Conservation (phyloP, 2,329 filamentous ascomycete genomes). For the Trichoderma simmonsii region DNA sequence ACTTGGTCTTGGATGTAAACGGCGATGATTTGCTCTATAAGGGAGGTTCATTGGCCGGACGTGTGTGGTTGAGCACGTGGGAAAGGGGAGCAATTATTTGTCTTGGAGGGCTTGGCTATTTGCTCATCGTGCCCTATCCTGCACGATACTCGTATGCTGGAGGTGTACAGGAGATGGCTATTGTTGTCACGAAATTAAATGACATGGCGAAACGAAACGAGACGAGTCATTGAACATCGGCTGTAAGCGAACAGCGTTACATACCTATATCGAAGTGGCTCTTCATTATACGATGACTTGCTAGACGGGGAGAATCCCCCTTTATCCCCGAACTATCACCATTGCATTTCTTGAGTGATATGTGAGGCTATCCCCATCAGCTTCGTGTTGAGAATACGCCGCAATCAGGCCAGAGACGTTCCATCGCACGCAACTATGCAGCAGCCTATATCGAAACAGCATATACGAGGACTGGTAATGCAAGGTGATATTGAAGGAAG, state of each 20-base stretch:
- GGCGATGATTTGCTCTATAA: background rate
- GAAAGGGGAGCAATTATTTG: background rate
- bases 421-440: background rate
- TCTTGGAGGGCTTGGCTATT: background rate
- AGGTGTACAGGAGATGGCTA: background rate
- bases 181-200: background rate
- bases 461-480: background rate
- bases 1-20: background rate
- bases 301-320: background rate
- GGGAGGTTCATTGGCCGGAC: background rate
- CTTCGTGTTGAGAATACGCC: background rate
- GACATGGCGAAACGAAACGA: background rate
- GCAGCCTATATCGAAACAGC: background rate
- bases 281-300: background rate
- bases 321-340: background rate
- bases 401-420: background rate
- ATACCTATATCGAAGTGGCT: background rate
- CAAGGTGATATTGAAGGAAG: background rate
- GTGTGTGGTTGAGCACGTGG: background rate
- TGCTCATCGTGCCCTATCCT: background rate
- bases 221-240: background rate
- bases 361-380: background rate
- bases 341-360: background rate
- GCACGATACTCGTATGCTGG: background rate
- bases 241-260: background rate